phyloP scores from a whole-genome alignment of 179 eudicot genomes.

The Beta lomatogona region DNA sequence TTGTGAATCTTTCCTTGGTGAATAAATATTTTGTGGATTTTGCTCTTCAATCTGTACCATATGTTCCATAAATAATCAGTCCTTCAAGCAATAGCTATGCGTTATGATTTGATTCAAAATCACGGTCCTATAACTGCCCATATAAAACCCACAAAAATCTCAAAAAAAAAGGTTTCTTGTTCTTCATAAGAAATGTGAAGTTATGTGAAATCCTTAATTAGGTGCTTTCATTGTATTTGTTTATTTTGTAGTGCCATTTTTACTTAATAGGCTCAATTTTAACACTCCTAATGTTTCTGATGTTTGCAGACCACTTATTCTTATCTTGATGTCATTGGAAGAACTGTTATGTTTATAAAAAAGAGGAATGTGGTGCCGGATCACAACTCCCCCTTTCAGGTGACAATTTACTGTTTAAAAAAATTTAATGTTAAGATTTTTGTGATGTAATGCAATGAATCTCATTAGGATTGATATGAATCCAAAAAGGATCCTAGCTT shows the following conservation, averaged over 20 bases:
- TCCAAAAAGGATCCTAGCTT: too few relatives aligned
- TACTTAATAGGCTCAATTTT: not conserved
- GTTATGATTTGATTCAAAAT: too few relatives aligned
- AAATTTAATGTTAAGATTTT: not conserved
- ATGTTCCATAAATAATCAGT: too few relatives aligned
- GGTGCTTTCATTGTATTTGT: not conserved
- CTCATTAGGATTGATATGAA: not conserved
- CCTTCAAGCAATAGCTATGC: too few relatives aligned
- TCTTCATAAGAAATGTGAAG: not conserved
- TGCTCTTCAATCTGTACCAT: too few relatives aligned
- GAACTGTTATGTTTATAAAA: constrained; percentile 85
- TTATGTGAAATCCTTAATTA: too few relatives aligned
- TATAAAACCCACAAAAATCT: too few relatives aligned
- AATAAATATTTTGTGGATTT: too few relatives aligned
- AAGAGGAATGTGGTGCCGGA: constrained; percentile 92
- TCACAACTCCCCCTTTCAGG: constrained; percentile 88
- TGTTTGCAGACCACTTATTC: constrained; percentile 81
- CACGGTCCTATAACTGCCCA: too few relatives aligned
- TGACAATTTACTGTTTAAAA: constrained; percentile 24
- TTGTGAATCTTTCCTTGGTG: too few relatives aligned
- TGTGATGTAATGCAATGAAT: not conserved
- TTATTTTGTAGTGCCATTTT: not conserved
- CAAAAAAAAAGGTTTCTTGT: too few relatives aligned
- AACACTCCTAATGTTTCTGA: not conserved
- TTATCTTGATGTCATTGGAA: constrained; percentile 87